Evolutionary conservation across 2,329 filamentous ascomycete species (phyloP).

Genomic region (Periconia digitata): DNA sequence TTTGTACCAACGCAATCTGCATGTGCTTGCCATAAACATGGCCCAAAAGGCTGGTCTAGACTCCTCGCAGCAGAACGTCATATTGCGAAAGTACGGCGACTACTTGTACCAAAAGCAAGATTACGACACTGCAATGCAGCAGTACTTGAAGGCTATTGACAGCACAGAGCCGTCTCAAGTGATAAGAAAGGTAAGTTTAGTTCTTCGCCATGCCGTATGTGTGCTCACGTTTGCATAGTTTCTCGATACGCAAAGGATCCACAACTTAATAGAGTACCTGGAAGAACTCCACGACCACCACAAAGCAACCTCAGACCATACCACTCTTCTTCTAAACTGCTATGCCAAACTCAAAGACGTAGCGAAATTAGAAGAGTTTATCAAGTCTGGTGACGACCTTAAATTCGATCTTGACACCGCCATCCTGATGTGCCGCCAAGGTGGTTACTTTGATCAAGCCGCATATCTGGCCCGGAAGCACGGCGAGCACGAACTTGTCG

Average conservation of each 20-base stretch:
- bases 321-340: conserved; percentile 90
- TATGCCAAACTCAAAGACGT: conserved; percentile 98
- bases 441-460: conserved; percentile 94
- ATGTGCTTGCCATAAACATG: conserved; percentile 85
- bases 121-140: conserved; percentile 98
- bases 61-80: conserved; percentile 79
- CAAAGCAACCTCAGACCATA: conserved; percentile 92
- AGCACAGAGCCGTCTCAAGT: conserved; percentile 95
- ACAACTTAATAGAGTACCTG: conserved; percentile 94
- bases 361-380: conserved; percentile 92
- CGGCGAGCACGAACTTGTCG: conserved; percentile 87
- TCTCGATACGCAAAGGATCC: conserved; percentile 93
- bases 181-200: conserved; percentile 72
- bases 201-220: neutral
- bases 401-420: conserved; percentile 98
- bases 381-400: conserved; percentile 90
- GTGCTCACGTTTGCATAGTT: conserved; percentile 58
- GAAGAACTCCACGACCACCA: conserved; percentile 95
- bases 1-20: conserved; percentile 91
- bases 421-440: conserved; percentile 95
- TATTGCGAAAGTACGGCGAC: conserved; percentile 92
- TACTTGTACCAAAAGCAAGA: conserved; percentile 93
- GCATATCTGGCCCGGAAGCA: conserved; percentile 94
- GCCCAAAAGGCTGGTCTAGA: conserved; percentile 88
- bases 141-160: conserved; percentile 94